Evolutionary conservation across 2,329 filamentous ascomycete species (phyloP), one percentile per base, ranked within the genome.

Genomic region (Tolypocladium album): DNA sequence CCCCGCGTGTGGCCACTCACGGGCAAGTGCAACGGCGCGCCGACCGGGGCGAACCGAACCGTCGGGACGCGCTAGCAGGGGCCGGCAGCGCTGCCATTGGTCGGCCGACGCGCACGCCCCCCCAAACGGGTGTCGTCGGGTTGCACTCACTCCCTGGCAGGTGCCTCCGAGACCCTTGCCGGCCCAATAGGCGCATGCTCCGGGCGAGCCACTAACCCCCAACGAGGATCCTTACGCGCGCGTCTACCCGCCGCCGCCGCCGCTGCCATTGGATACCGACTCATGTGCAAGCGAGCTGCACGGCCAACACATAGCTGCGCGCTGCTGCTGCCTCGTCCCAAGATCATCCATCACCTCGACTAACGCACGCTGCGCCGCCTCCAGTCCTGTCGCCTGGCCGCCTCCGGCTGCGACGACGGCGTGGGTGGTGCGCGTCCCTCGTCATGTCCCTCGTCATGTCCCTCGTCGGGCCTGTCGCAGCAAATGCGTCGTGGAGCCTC

Each of bases 41-140:
- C 57, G 62, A 61, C 61, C 62, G 64, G 72, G 65, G 63, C 67
- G 65, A 72, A 69, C 73, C 73, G 71, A 65, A 64, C 64, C 72
- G 68, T 66, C 73, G 73, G 68, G 69, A 68, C 67, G 64, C 70
- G 67, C 73, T 75, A 75, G 69, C 43, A 66, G 55, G 63, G 65
- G 45, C 13, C 5, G 13, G 0, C 22, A 15, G 36, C 22, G 24
- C 22, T 24, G 6, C 11, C 43, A 70, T 71, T 71, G 68, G 69
- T 15, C 47, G 2, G 8, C 2, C 15, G 17, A 3, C 2, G 31
- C 47, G 42, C 60, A 61, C 62, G 59, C 64, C 64, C 61, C 63
- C 62, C 62, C 61, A 59, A 53, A 50, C 8, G 11, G 36, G 36
- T 13, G 9, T 38, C 36, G 8, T 38, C 36, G 27, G 12, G 27